Evolutionary conservation across 768 basidiomycete genomes (phyloP).

Genomic region (Dacryopinax spathularia): DNA sequence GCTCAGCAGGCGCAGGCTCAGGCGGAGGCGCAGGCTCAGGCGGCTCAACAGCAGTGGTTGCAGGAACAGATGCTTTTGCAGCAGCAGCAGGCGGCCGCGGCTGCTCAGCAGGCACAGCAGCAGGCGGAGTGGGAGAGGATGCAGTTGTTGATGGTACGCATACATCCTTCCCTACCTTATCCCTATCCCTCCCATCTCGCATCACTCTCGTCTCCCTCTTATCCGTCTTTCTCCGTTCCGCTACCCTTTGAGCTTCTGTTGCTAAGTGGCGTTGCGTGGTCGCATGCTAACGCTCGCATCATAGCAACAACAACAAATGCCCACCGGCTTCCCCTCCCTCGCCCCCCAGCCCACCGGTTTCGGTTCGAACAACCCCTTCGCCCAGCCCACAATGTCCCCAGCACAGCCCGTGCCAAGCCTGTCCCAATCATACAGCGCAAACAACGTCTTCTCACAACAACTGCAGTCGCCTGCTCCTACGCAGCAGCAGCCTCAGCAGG

Average conservation of each 20-base stretch:
- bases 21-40: conserved; percentile 32
- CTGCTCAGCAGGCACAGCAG: conserved; percentile 19
- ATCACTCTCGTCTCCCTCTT: no score
- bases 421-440: conserved; percentile 11
- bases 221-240: no score
- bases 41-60: conserved; percentile 26
- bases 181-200: no score
- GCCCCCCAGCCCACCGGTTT: conserved; percentile 26
- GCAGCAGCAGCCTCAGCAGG: conserved; percentile 23
- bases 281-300: conserved; percentile 11
- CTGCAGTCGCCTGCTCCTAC: conserved; percentile 13
- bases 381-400: conserved; percentile 25
- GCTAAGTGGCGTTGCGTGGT: conserved; percentile 10
- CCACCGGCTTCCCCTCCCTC: conserved; percentile 17
- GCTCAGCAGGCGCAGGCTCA: conserved; percentile 32
- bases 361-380: conserved; percentile 95
- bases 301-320: conserved; percentile 19
- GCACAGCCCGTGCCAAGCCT: conserved; percentile 17
- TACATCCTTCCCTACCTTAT: no score
- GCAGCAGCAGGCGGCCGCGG: conserved; percentile 20
- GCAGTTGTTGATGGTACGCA: conserved; percentile 8
- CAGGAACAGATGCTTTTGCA: conserved; percentile 26
- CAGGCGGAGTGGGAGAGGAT: conserved; percentile 17
- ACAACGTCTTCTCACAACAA: conserved; percentile 42
- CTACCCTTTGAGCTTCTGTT: no score